Conservation (phyloP, 495 filamentous ascomycete species). For the Saxophila tyrrhenica region DNA sequence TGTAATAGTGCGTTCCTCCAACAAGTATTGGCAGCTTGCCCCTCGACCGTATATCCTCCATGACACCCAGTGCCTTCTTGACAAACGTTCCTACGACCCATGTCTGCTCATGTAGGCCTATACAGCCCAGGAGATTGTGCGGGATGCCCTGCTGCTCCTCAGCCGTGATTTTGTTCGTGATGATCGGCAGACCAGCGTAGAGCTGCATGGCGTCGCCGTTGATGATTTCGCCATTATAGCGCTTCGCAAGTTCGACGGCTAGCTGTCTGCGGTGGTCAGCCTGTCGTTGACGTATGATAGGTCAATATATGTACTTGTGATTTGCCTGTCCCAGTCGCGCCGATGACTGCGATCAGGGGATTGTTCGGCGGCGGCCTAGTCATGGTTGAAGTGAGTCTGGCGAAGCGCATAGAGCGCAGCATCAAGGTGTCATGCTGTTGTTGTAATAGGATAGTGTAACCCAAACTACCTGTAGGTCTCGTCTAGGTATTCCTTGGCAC, state of each 20-base stretch:
- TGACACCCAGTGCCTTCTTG: conserved; percentile 51
- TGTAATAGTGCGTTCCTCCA: conserved; percentile 91
- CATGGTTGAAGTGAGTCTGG: conserved; percentile 3
- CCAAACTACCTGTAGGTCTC: no score
- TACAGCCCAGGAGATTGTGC: conserved; percentile 76
- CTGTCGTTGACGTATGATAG: background rate
- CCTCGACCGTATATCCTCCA: conserved; percentile 63
- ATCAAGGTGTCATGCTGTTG: background rate
- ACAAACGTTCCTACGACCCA: conserved; percentile 73
- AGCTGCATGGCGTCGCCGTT: conserved; percentile 99
- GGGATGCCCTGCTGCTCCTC: conserved; percentile 70
- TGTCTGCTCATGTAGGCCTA: conserved; percentile 61
- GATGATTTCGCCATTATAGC: conserved; percentile 88
- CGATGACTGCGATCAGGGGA: conserved; percentile 74
- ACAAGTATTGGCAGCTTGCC: conserved; percentile 81
- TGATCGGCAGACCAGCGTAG: conserved; percentile 83
- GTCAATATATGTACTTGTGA: conserved; percentile 61
- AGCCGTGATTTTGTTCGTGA: conserved; percentile 80
- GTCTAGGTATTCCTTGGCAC: no score
- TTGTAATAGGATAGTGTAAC: no score
- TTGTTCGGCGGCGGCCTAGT: conserved; percentile 13
- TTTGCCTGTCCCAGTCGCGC: conserved; percentile 93
- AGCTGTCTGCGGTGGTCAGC: conserved; percentile 50
- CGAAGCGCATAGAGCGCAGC: background rate
- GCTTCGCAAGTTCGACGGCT: conserved; percentile 74